These are phyloP conservation scores for Xylaria sp. DNA, from an alignment of 2,329 filamentous ascomycete species.

Conservation along the genomic window DNA sequence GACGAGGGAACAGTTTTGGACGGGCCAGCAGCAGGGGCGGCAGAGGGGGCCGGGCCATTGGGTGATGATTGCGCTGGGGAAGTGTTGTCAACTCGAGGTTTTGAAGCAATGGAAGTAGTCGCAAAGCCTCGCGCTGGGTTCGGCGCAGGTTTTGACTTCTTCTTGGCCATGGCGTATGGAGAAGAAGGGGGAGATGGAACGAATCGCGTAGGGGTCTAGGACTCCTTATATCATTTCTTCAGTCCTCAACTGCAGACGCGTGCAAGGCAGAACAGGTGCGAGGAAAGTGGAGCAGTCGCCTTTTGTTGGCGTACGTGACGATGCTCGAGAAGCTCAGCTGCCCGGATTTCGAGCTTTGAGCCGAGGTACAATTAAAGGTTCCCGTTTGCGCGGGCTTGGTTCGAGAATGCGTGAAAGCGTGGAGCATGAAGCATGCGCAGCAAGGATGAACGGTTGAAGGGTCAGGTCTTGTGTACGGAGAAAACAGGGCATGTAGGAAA, in stretches of 20 bases:
- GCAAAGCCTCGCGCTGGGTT: slow-evolving; percentile 92
- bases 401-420: not conserved
- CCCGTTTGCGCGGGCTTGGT: too few species aligned
- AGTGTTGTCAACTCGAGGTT: slow-evolving; percentile 57
- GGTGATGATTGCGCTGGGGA: slow-evolving; percentile 23
- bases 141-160: slow-evolving; percentile 84
- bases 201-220: not conserved
- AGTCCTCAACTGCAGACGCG: not conserved
- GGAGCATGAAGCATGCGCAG: too few species aligned
- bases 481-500: too few species aligned
- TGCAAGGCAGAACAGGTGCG: not conserved
- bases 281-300: not conserved
- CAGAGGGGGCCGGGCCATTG: slow-evolving; percentile 8
- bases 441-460: too few species aligned
- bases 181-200: not conserved
- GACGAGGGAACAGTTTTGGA: slow-evolving; percentile 1
- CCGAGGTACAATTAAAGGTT: too few species aligned
- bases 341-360: too few species aligned
- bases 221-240: not conserved
- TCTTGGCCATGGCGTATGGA: slow-evolving; percentile 62
- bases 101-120: slow-evolving; percentile 86
- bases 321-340: not conserved
- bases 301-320: too few species aligned
- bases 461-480: too few species aligned
- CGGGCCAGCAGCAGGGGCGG: not conserved